phyloP scores from a whole-genome alignment of 768 basidiomycete species.

The Tulasnella sp. region DNA sequence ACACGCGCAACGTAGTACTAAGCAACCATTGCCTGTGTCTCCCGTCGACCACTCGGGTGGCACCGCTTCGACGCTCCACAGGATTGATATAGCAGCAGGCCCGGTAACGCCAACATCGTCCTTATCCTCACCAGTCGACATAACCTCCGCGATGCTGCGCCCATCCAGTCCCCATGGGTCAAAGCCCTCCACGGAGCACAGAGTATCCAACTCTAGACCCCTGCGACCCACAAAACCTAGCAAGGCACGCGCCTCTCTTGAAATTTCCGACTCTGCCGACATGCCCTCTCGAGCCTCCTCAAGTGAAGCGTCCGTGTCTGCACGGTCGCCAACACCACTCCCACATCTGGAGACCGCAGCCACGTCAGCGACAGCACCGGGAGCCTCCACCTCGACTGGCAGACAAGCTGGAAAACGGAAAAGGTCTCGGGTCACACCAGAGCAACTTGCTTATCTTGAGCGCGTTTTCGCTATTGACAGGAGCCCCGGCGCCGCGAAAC shows the following conservation, averaged over 20 bases:
- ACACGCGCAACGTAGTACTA: too few species aligned
- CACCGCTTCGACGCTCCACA: background rate
- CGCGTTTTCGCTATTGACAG: constrained; percentile 55
- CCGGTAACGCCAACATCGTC: background rate
- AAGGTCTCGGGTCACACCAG: constrained; percentile 66
- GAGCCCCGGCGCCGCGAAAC: constrained; percentile 57
- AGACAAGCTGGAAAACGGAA: constrained; percentile 36
- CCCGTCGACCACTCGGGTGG: background rate
- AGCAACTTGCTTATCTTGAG: constrained; percentile 68
- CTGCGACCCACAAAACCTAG: too few species aligned
- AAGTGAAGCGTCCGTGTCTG: background rate
- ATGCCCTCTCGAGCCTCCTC: background rate
- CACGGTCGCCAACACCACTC: background rate
- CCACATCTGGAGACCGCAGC: background rate
- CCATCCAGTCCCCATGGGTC: background rate
- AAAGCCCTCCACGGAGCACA: background rate
- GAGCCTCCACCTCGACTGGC: background rate
- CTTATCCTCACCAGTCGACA: background rate
- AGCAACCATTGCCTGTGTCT: background rate
- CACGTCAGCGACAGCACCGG: background rate
- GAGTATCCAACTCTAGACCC: background rate
- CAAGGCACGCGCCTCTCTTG: background rate
- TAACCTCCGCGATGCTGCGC: background rate
- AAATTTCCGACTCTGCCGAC: background rate
- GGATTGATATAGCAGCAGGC: background rate